Base-by-base conservation (phyloP, 495 filamentous ascomycete genomes). In the Penicillium roqueforti region DNA sequence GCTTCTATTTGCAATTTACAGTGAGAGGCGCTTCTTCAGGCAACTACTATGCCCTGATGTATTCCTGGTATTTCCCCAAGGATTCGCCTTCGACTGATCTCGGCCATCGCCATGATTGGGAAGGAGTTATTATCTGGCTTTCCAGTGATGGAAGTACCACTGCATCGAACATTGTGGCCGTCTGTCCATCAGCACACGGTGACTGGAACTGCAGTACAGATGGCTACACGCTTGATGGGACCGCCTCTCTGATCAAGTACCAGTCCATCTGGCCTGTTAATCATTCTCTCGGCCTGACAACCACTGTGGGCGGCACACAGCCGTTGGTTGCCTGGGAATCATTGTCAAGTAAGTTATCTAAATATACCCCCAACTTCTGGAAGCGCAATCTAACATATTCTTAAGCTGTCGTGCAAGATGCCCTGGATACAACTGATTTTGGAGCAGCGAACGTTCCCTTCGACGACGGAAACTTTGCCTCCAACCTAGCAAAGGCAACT, bases 271-370 rank as follows among this genome's bases (percentile, higher is more conserved):
- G 75, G 75, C 77, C 79, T 6, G 34, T 81, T 10, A 65, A 83
- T 54, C 79, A 83, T 50, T 67, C 72, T 36, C 65, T 68, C 25
- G 73, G 72, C 13, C 57, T 79, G 13, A 80, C 76, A 6, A 54
- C 26, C 6, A 69, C 63, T 1, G 69, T 77, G 22, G 80, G 78
- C 13, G 79, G 77, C 6, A 61, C 67, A 22, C 78, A 81, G 68
- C 79, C 79, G 10, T 53, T 83, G 48, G 70, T 81, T 54, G 79
- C 79, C 3, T 81, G 78, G 76, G 79, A 81, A 54, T 74, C 68
- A n/a, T 47, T 83, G 59, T 65, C 74, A 4, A 39, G 49, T 52
- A 43, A 42, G 49, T 43, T 42, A 1, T 6, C 2, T 3, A 16
- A 9, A 25, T 4, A 18, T 25, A 2, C 1, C 32, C 8, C 6